Evolutionary conservation across 192 early-diverging fungal genomes (phyloP).

Genomic region (Podila verticillata): DNA sequence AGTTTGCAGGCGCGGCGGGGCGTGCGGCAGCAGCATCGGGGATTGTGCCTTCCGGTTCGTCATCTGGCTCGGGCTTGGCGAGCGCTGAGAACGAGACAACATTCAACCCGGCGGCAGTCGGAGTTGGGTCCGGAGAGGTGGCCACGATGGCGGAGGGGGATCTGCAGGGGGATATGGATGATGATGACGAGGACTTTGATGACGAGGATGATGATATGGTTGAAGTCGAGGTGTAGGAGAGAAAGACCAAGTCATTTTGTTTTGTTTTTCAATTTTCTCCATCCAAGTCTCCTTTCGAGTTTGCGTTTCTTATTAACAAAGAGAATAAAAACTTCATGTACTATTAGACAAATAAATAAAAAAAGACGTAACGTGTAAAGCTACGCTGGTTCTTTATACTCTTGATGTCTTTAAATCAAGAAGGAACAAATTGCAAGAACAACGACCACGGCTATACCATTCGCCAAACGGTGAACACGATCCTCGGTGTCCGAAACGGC

Average conservation of each 20-base stretch:
- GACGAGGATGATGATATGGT: slow-evolving; percentile 42
- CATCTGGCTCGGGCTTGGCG: background rate
- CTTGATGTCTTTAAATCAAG: no score
- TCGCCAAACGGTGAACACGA: no score
- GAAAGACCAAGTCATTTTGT: background rate
- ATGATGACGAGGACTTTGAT: slow-evolving; percentile 56
- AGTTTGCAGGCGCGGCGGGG: slow-evolving; percentile 68
- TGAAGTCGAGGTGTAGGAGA: slow-evolving; percentile 11
- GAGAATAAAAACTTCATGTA: background rate
- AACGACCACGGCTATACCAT: no score
- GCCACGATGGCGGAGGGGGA: slow-evolving; percentile 28
- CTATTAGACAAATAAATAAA: no score
- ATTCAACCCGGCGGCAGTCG: slow-evolving; percentile 42
- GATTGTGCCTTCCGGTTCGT: slow-evolving; percentile 2
- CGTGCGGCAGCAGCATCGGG: slow-evolving; percentile 32
- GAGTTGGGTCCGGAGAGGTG: slow-evolving; percentile 33
- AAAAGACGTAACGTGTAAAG: no score
- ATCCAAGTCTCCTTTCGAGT: background rate
- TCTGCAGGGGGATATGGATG: slow-evolving; percentile 44
- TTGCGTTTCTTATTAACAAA: slow-evolving; percentile 1
- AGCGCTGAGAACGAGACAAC: slow-evolving; percentile 44
- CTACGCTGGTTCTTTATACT: no score
- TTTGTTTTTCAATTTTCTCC: slow-evolving; percentile 4
- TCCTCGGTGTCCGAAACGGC: no score
- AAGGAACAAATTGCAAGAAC: no score